phyloP scores from a whole-genome alignment of 2,329 filamentous ascomycete species.

The Endothia cerciana region DNA sequence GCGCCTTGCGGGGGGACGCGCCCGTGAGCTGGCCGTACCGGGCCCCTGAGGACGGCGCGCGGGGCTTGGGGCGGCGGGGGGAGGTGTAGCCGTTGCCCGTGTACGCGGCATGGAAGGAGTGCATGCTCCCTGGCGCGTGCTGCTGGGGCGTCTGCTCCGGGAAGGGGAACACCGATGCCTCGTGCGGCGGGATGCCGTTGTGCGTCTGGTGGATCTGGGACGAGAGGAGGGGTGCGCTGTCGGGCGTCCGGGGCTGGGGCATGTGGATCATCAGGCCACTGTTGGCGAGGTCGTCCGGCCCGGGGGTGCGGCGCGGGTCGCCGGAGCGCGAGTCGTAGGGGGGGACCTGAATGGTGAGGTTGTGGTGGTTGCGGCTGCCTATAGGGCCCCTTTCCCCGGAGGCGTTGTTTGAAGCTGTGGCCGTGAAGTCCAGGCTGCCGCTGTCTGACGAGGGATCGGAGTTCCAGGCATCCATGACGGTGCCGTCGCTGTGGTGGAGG shows the following conservation, averaged over 20 bases:
- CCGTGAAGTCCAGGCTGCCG: constrained; percentile 22
- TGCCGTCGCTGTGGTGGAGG: constrained; percentile 39
- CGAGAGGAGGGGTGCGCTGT: constrained; percentile 42
- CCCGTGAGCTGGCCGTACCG: constrained; percentile 44
- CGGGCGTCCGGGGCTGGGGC: constrained; percentile 49
- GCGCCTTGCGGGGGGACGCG: constrained; percentile 49
- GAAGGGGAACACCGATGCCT: constrained; percentile 21
- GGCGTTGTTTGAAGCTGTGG: constrained; percentile 12
- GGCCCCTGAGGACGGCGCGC: constrained; percentile 58
- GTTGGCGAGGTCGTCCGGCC: constrained; percentile 36
- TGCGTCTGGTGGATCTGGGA: constrained; percentile 40
- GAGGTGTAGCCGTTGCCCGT: not conserved
- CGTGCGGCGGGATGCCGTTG: constrained; percentile 31
- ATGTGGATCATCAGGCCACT: constrained; percentile 58
- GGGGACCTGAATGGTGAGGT: constrained; percentile 28
- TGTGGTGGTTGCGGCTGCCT: constrained; percentile 23
- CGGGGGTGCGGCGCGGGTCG: constrained; percentile 16
- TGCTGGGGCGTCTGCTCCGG: constrained; percentile 19
- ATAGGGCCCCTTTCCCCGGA: not conserved
- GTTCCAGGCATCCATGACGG: constrained; percentile 31
- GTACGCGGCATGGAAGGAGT: constrained; percentile 19
- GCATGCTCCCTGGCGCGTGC: constrained; percentile 27
- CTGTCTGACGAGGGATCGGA: constrained; percentile 24
- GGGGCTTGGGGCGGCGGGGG: constrained; percentile 50
- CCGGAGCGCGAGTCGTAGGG: constrained; percentile 21